These are phyloP conservation scores for Thermothielavioides terrestris DNA, from an alignment of 495 filamentous ascomycete species.

Conservation along the genomic window DNA sequence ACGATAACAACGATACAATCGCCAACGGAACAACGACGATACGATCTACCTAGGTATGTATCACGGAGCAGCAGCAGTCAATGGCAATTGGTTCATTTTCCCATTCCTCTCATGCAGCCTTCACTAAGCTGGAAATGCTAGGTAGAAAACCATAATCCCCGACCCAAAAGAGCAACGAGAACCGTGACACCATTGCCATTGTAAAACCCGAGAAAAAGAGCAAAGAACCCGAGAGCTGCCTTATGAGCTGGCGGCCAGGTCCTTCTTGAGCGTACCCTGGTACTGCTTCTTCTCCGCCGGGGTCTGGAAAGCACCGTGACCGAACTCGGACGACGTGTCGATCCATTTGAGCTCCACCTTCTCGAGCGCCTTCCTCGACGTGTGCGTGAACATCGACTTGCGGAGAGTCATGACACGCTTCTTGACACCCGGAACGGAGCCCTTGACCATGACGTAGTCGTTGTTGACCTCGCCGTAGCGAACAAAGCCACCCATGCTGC, in stretches of 20 bases:
- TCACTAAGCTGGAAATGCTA: constrained; percentile 38
- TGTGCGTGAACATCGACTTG: constrained; percentile 99
- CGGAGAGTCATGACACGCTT: constrained; percentile 98
- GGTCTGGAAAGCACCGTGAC: constrained; percentile 99
- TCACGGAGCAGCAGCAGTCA: constrained; percentile 9
- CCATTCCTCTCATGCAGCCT: constrained; percentile 39
- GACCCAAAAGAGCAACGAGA: constrained; percentile 39
- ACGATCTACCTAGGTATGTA: too few species aligned
- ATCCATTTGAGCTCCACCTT: constrained; percentile 99
- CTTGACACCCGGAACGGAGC: constrained; percentile 94
- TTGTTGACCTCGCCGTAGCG: constrained; percentile 99
- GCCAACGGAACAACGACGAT: too few species aligned
- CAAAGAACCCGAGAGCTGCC: constrained; percentile 26
- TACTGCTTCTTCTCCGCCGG: constrained; percentile 90
- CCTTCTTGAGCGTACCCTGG: constrained; percentile 99
- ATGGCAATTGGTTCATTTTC: constrained; percentile 27
- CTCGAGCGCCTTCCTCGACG: constrained; percentile 86
- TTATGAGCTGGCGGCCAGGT: constrained; percentile 67
- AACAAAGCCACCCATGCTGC: constrained; percentile 95
- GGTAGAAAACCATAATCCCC: constrained; percentile 29
- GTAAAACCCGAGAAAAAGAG: constrained; percentile 40
- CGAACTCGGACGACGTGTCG: constrained; percentile 99
- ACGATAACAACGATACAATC: too few species aligned
- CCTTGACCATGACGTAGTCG: constrained; percentile 98
- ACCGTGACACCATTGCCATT: constrained; percentile 50